Base-by-base conservation (phyloP, 306 rosid species). In the Fragaria iinumae region DNA sequence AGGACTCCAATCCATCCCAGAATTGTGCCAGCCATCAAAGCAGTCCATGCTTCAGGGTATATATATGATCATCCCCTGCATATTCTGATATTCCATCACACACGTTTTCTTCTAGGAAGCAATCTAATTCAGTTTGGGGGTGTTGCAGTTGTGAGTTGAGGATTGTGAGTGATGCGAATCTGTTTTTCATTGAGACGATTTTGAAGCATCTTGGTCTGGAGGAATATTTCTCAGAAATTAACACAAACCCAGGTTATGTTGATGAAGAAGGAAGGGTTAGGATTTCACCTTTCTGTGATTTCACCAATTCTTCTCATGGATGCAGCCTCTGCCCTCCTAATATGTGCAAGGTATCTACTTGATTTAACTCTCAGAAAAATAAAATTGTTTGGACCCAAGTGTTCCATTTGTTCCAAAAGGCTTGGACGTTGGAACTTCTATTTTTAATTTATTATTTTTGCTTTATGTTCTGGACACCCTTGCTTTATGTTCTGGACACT, bases 141-240 rank as follows among this genome's bases (percentile, higher is more conserved):
- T 80, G 36, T 29, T 25, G 71, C 55, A 91, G 94, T 74, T 93
- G 98, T 82, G 97, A 91, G 16, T 72, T 93, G 88, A 91, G 91
- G 90, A 78, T 91, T 79, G 89, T 91, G 39, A 91, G 97, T 11
- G 97, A 93, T 62, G 98, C 98, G 0, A 93, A 93, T 78, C 4
- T 76, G 74, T 89, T 91, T 48, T 93, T 88, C 79, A 91, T 93
- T 27, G 93, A 89, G 73, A 80, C 90, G 21, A 82, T 93, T 55
- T 72, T 91, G 93, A 78, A 86, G 84, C 92, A 93, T 66, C 84
- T 87, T 11, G 93, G 89, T 41, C 59, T 93, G 47, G 84, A 77
- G 67, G 90, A 89, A 11, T 93, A 67, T 64, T 91, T 93, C 52
- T 80, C 96, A 2, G 92, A 89, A 79, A 86, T 93, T 71, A 87